These are phyloP conservation scores for Trichoderma erinaceum DNA, from an alignment of 495 filamentous ascomycete species.

Conservation along the genomic window DNA sequence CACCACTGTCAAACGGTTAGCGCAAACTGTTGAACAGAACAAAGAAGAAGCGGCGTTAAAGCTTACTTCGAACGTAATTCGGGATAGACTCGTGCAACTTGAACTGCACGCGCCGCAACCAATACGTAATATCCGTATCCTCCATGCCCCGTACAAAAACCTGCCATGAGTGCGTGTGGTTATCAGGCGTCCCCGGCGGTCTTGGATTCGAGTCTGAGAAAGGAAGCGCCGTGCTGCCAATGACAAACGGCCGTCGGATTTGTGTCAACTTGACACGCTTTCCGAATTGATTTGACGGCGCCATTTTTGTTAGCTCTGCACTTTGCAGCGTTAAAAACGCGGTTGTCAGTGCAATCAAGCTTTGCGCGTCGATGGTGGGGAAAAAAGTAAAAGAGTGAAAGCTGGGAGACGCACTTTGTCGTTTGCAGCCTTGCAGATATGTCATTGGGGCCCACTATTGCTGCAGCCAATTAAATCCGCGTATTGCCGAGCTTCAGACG, in stretches of 20 bases:
- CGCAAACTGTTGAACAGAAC: neutral
- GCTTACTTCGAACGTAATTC: conserved; percentile 68
- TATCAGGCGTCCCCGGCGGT: conserved; percentile 60
- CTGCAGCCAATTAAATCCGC: neutral
- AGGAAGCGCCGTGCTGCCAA: conserved; percentile 69
- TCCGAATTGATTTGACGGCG: conserved; percentile 40
- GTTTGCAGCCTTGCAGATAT: conserved; percentile 7
- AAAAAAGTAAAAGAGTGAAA: neutral
- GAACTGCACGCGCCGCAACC: conserved; percentile 95
- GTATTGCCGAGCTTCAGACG: neutral
- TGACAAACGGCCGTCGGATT: conserved; percentile 73
- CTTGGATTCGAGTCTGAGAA: conserved; percentile 54
- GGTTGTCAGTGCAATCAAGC: neutral
- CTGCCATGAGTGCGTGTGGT: conserved; percentile 94
- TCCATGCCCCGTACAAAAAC: conserved; percentile 85
- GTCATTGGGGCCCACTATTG: conserved; percentile 1
- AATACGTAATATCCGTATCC: conserved; percentile 84
- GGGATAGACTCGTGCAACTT: conserved; percentile 94
- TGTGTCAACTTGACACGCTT: conserved; percentile 64
- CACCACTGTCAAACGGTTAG: conserved; percentile 29
- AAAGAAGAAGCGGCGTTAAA: neutral
- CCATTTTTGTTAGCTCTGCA: conserved; percentile 30
- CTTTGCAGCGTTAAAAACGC: neutral
- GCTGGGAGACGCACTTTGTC: neutral
- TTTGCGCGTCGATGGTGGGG: neutral